These are phyloP conservation scores for Plenodomus biglobosus DNA, from an alignment of 2,329 filamentous ascomycete species.

Conservation along the genomic window DNA sequence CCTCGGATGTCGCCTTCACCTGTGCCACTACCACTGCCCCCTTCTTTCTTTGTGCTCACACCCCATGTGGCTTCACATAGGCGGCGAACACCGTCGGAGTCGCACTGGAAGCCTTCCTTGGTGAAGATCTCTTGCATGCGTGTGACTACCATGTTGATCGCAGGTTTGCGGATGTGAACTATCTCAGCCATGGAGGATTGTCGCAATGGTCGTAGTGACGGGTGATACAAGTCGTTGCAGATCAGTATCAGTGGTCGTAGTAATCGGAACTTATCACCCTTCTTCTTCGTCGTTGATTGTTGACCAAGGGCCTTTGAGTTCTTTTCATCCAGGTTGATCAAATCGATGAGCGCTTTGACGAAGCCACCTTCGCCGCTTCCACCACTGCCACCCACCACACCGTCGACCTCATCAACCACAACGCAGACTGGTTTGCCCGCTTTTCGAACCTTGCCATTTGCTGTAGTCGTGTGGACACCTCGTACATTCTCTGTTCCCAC, in stretches of 20 bases:
- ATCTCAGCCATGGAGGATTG: constrained; percentile 84
- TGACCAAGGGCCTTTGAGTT: constrained; percentile 57
- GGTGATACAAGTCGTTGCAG: constrained; percentile 96
- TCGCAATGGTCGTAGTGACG: constrained; percentile 81
- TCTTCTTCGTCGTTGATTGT: constrained; percentile 60
- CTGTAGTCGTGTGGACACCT: constrained; percentile 60
- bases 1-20: constrained; percentile 76
- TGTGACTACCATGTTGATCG: constrained; percentile 79
- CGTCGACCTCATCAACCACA: constrained; percentile 94
- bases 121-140: constrained; percentile 83
- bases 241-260: constrained; percentile 89
- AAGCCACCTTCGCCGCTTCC: constrained; percentile 83
- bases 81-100: constrained; percentile 83
- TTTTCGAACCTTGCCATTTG: constrained; percentile 63
- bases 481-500: constrained; percentile 92
- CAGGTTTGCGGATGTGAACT: constrained; percentile 86
- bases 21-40: constrained; percentile 58
- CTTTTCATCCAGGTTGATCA: constrained; percentile 82
- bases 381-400: constrained; percentile 75
- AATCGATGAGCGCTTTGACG: constrained; percentile 88
- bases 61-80: constrained; percentile 84
- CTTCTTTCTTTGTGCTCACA: constrained; percentile 70
- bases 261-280: constrained; percentile 82
- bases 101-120: constrained; percentile 83
- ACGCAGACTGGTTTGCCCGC: constrained; percentile 86